phyloP scores from a whole-genome alignment of 331 rosid species.

The Quercus tomentella region DNA sequence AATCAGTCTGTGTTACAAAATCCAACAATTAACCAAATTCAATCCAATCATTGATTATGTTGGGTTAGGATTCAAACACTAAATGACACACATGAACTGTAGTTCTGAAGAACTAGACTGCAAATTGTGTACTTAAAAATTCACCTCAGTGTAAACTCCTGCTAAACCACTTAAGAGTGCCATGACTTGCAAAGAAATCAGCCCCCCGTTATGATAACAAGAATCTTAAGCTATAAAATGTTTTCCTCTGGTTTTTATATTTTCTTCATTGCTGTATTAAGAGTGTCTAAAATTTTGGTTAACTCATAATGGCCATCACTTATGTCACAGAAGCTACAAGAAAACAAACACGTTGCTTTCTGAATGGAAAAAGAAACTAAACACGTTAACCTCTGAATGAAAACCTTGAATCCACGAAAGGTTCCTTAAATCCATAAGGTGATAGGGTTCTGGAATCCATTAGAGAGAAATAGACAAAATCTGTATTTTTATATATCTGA shows the following conservation, averaged over 20 bases:
- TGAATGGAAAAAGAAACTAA: too few species aligned
- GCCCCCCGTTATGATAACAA: conserved; percentile 3
- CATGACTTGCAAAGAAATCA: conserved; percentile 60
- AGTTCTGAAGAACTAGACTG: not conserved
- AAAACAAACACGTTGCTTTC: too few species aligned
- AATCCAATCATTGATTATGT: conserved; percentile 5
- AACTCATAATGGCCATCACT: conserved; percentile 88
- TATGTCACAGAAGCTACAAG: too few species aligned
- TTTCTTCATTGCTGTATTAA: not conserved
- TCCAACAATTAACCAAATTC: conserved; percentile 10
- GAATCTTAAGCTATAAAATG: conserved; percentile 1
- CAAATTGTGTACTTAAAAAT: conserved; percentile 12
- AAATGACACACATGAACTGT: not conserved
- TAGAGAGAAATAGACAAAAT: too few species aligned
- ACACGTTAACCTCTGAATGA: too few species aligned
- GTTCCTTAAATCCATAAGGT: fast-evolving
- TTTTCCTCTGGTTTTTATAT: not conserved
- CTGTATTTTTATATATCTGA: too few species aligned
- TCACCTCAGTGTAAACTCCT: conserved; percentile 89
- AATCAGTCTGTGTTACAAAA: not conserved
- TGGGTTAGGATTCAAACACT: conserved; percentile 9
- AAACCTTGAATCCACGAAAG: too few species aligned
- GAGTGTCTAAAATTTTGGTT: conserved; percentile 15
- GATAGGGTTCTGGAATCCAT: too few species aligned
- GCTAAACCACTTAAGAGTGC: conserved; percentile 96